Base-by-base conservation (phyloP, 2,329 filamentous ascomycete genomes). In the Plenodomus lindquistii region DNA sequence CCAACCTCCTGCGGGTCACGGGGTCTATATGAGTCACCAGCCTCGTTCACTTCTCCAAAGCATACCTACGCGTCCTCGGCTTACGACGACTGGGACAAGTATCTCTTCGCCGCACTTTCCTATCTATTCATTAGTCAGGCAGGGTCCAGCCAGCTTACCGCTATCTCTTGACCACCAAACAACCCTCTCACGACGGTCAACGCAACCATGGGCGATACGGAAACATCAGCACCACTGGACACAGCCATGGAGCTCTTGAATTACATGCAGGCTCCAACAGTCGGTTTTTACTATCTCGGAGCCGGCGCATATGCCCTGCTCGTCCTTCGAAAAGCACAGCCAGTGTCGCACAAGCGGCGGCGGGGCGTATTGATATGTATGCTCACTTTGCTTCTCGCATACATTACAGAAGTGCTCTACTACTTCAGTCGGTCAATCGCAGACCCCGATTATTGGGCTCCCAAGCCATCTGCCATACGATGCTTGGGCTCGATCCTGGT, bases 401-500 rank as follows among this genome's bases (percentile, higher is more conserved):
- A 70, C 45, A 49, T 66, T 15, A 57, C 60, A 16, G 67, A 72
- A 40, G 54, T 66, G 2, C 46, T 72, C 2, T 72, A 70, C 46
- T 72, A 70, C 48, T 55, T 72, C 49, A 62, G 57, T 35, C 58
- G 57, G 1, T 65, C 62, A 4, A 47, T 71, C 15, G 55, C 65
- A 31, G 59, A 72, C 7, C 38, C 37, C n/a, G 44, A 58, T 20
- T 71, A 69, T 35, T 59, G 60, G 36, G 50, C 69, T n/a, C 64
- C 67, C 6, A 57, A 72, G 34, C 59, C 68, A 42, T 59, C 65
- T 10, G 68, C 67, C 11, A 61, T 71, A 35, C 65, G 65, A 29
- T 69, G 65, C 52, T 44, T 73, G 2, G 65, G 69, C 4, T 69
- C 66, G 0, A 66, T 72, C 29, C 55, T 73, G 0, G 58, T 70